These are phyloP conservation scores for Drechslerella dactyloides DNA, from an alignment of 2,329 filamentous ascomycete species.

Conservation along the genomic window DNA sequence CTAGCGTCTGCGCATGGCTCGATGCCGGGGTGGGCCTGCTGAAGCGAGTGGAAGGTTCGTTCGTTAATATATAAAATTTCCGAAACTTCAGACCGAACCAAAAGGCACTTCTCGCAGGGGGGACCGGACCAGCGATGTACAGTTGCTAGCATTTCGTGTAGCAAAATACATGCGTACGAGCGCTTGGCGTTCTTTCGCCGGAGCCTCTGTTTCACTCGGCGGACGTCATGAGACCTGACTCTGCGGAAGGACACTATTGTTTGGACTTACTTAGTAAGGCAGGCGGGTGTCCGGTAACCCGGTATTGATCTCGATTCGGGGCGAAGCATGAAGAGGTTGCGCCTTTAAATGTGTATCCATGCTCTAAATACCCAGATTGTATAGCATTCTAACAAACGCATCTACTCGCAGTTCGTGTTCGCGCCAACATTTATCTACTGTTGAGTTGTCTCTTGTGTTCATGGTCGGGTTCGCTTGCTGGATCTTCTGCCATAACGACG, in stretches of 20 bases:
- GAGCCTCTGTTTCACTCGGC: slow-evolving; percentile 25
- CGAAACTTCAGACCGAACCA: slow-evolving; percentile 27
- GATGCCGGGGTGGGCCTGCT: background rate
- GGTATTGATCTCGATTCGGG: background rate
- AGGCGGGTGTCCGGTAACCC: slow-evolving; percentile 6
- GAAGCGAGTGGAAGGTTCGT: background rate
- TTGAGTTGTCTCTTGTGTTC: too few species aligned
- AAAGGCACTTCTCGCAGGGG: too few species aligned
- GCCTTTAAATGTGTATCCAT: too few species aligned
- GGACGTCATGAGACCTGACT: slow-evolving; percentile 27
- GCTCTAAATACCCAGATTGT: too few species aligned
- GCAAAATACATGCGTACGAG: too few species aligned
- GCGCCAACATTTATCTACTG: too few species aligned
- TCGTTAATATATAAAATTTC: slow-evolving; percentile 39
- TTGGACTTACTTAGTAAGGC: slow-evolving; percentile 18
- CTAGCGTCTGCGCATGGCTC: background rate
- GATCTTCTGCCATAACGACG: background rate
- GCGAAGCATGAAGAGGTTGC: too few species aligned
- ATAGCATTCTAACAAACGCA: too few species aligned
- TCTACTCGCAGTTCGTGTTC: too few species aligned
- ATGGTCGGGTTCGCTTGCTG: background rate
- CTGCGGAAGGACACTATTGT: background rate
- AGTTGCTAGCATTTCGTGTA: too few species aligned
- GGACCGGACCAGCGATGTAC: too few species aligned
- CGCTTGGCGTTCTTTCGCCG: slow-evolving; percentile 13